Evolutionary conservation across 2,329 filamentous ascomycete species (phyloP).

Genomic region (Rhytidhysteron rufulum): DNA sequence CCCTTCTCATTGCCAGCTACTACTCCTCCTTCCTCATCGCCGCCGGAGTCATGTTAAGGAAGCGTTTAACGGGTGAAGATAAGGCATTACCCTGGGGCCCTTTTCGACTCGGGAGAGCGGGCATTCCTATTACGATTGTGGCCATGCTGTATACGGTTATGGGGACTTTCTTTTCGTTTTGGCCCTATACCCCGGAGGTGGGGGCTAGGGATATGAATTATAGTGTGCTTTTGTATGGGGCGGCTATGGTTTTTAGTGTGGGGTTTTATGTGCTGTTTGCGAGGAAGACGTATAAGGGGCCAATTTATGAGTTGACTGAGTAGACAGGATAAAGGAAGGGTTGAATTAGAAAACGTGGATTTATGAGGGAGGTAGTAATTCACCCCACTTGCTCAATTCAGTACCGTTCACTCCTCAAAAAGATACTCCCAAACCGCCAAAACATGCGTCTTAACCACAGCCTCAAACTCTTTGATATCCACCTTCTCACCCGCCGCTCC

Average conservation of each 20-base stretch:
- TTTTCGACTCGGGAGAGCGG: constrained; percentile 5
- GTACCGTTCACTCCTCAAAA: too few relatives aligned
- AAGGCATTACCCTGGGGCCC: constrained; percentile 8
- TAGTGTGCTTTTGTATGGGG: constrained; percentile 3
- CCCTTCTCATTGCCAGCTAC: constrained; percentile 8
- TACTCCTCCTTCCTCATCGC: constrained; percentile 13
- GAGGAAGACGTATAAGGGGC: constrained; percentile 14
- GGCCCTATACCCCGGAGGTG: background rate
- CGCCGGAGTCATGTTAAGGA: constrained; percentile 7
- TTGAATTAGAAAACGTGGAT: too few relatives aligned
- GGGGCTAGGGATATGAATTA: constrained; percentile 6
- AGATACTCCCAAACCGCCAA: constrained; percentile 1
- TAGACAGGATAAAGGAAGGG: too few relatives aligned
- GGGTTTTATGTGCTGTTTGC: constrained; percentile 3
- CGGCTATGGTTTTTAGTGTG: constrained; percentile 1
- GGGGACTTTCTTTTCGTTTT: constrained; percentile 4
- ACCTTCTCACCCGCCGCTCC: constrained; percentile 10
- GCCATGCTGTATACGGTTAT: background rate
- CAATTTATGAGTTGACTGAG: background rate
- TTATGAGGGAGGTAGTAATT: too few relatives aligned
- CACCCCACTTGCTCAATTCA: too few relatives aligned
- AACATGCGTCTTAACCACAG: background rate
- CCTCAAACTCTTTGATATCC: background rate
- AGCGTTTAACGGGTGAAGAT: constrained; percentile 1
- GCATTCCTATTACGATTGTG: constrained; percentile 9